Evolutionary conservation across 2,329 filamentous ascomycete species (phyloP), one percentile per base, ranked within the genome.

Genomic region (Hypoxylon sp.): DNA sequence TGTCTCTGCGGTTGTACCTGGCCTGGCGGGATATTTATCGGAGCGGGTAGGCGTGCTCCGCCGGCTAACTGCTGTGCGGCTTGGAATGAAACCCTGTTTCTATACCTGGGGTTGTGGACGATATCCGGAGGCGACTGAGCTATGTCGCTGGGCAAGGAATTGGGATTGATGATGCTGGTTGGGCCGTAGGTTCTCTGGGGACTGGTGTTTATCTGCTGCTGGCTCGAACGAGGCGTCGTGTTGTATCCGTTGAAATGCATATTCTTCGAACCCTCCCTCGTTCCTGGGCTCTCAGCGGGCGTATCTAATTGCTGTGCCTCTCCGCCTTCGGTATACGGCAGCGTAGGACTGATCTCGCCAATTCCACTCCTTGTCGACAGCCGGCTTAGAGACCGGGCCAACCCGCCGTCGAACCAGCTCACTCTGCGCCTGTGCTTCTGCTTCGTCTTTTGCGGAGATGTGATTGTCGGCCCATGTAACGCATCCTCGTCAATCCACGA

Each of bases 401-500:
- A 46, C 6, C 65, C 61, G 30, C 70, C 67, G 28, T 73, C 71
- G 32, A 68, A 67, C 74, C 72, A 74, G 51, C 67, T 72, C 32
- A 67, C 49, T 34, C 62, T 73, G 6, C 63, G 69, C 38, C 56
- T 57, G 2, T 63, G 41, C 19, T 41, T 38, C 41, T 65, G 60
- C 46, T 68, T 69, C 11, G 61, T 43, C 48, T 72, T 73, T 48
- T 51, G 55, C 17, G 73, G 72, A 64, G 75, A 79, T 38, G 72
- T 78, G 52, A 84, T 73, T 69, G 76, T 79, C 9, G 84, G 83
- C 3, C 84, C 84, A 63, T 85, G 83, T n/a, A 84, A 76, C 59
- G 80, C 81, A 53, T 87, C 84, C 69, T 85, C 85, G 62, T 85
- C 83, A 28, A 85, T 82, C 84, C 83, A 86, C 17, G 80, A 81